Evolutionary conservation across 164 flowering plant species (phyloP), one percentile per base, ranked within the genome.

Genomic region (Berberis vulgaris): DNA sequence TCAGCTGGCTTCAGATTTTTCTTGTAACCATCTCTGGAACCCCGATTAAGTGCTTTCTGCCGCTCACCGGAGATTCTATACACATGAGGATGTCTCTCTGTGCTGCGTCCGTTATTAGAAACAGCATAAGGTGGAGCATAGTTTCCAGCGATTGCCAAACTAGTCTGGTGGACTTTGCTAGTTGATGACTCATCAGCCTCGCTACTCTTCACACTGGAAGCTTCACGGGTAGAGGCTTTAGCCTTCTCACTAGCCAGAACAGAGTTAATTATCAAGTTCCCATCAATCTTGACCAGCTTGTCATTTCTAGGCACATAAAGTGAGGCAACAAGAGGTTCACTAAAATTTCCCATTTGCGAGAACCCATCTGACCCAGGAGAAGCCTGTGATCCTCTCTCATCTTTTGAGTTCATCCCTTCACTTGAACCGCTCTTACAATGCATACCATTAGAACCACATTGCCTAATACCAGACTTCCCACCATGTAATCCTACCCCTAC

Each of bases 261-360:
- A 63, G 99, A 89, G 75, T 89, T 91, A 74, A 95, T 91, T 56
- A 95, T 95, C 82, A 95, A 80, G 70, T 89, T 91, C 7, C 99
- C 99, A 70, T 95, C 99, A 56, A 95, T 95, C 81, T 91, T 91
- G 71, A 91, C 94, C 61, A 95, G 85, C 74, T 84, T 89, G 76
- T 91, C 92, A 75, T 95, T 95, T 75, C 97, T 85, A 0, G 97
- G 97, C 5, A 95, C 99, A 75, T 83, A 95, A 50, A 95, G 76
- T 9, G 97, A 89, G 1, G 99, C 99, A 68, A 79, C 84, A 63
- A 95, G 88, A 57, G 89, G 88, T 67, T 82, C 86, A 62, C 90
- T 91, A 39, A 71, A 66, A 72, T 91, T 95, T 1, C 72, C 73
- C 9, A 6, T 41, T 39, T 57, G 44, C 12, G 40, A 43, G 41